A percentile compares a stretch with the other conserved stretches of the same genome.
Conservation (phyloP, 371 early-diverging fungal species). For the Dichotomocladium elegans region DNA sequence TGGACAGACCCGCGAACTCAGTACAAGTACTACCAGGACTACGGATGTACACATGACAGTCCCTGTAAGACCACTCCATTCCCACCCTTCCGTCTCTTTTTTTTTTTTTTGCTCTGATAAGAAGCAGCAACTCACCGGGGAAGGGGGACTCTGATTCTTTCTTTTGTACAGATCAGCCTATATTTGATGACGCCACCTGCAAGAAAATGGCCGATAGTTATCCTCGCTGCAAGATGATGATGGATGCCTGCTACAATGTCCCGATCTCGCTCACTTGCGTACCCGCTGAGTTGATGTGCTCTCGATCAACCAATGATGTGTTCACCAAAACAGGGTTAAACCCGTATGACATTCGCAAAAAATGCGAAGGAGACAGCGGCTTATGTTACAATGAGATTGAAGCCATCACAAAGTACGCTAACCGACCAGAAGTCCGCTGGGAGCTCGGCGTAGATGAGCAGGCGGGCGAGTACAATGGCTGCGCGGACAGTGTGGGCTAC, state of each 20-base stretch:
- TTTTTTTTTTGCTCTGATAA: no score
- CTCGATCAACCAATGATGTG: slow-evolving; percentile 6
- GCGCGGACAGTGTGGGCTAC: slow-evolving; percentile 69
- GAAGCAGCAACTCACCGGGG: no score
- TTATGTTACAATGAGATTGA: slow-evolving; percentile 79
- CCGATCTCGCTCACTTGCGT: slow-evolving; percentile 70
- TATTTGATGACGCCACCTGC: slow-evolving; percentile 52
- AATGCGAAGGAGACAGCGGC: slow-evolving; percentile 53
- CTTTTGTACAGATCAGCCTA: slow-evolving; percentile 20
- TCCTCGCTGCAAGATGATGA: slow-evolving; percentile 67
- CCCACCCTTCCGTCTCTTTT: neutral
- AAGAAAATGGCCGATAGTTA: slow-evolving; percentile 66
- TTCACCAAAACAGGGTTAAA: slow-evolving; percentile 15
- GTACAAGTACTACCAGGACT: slow-evolving; percentile 79
- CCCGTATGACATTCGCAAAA: slow-evolving; percentile 69
- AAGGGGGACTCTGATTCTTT: neutral
- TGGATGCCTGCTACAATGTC: slow-evolving; percentile 74
- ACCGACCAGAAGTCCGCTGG: slow-evolving; percentile 65
- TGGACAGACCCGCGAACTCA: slow-evolving; percentile 82
- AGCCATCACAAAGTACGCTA: slow-evolving; percentile 70
- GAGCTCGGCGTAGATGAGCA: slow-evolving; percentile 65
- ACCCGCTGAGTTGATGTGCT: slow-evolving; percentile 79
- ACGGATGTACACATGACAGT: slow-evolving; percentile 61
- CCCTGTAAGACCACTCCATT: no score
- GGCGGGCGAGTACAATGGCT: slow-evolving; percentile 62